Conservation (phyloP, 345 rosid species). For the Punica granatum region DNA sequence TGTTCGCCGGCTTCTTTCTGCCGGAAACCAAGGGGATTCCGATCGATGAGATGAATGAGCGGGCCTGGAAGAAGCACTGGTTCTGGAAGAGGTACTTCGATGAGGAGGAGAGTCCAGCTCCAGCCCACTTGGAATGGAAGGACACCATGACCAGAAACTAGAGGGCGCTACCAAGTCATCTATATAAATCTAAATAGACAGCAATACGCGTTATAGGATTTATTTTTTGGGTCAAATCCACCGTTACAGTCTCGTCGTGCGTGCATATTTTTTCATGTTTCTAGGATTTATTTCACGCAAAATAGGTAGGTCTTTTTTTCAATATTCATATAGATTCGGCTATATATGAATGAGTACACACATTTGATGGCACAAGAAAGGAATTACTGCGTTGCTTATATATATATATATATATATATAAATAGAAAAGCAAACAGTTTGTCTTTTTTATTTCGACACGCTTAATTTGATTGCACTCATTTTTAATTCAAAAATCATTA, state of each 20-base stretch:
- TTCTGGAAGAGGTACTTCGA: constrained; percentile 37
- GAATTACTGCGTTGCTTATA: no score
- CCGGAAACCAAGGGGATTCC: constrained; percentile 71
- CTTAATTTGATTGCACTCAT: no score
- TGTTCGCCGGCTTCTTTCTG: constrained; percentile 41
- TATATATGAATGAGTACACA: not conserved
- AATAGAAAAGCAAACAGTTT: no score
- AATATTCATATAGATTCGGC: not conserved
- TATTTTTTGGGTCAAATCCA: no score
- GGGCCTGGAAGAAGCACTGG: constrained; percentile 47
- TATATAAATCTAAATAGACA: no score
- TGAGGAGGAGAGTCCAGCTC: constrained; percentile 17
- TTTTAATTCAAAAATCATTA: no score
- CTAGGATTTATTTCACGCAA: not conserved
- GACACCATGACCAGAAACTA: not conserved
- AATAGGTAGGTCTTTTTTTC: not conserved
- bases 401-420: no score
- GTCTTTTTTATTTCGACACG: no score
- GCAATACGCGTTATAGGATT: no score
- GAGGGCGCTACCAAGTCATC: not conserved
- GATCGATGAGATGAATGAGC: constrained; percentile 53
- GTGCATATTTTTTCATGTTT: not conserved
- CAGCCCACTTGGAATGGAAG: not conserved
- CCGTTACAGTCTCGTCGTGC: no score
- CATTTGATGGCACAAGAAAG: not conserved